Evolutionary conservation across 306 rosid genomes (phyloP), one percentile per base, ranked within the genome.

Genomic region (Trichosanthes cucumerina): DNA sequence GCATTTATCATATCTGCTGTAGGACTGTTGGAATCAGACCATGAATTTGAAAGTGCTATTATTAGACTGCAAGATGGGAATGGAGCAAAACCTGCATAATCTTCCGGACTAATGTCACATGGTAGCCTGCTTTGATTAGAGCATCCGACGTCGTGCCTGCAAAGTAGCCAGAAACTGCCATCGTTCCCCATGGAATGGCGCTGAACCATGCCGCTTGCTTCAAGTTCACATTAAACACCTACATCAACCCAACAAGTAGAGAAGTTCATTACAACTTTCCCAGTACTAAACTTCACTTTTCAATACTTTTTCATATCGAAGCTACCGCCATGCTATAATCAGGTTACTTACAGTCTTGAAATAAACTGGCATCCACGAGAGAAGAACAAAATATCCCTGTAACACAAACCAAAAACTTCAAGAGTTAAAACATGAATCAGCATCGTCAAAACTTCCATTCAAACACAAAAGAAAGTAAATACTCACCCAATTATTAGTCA

Each of bases 361-460:
- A 77, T 94, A 94, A 84, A 94, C 92, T 0, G 98, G 98, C 98
- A 94, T 90, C 98, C 98, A 94, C 18, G 98, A 90, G 21, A 94
- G 98, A 47, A 94, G 98, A 89, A 94, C 98, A 80, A 94, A 94
- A 87, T 94, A 94, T 0, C 98, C 97, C 98, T 94, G 90, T 62
- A 82, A 80, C 31, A 82, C 38, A 79, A 75, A 78, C n/a, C 41
- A 80, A 16, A 23, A 24, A 79, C 81, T 60, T 81, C 85, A 68
- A 41, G 57, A 43, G 53, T 70, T 70, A 70, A 13, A 13, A 72
- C 43, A n/a, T 3, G 56, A 74, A 47, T 50, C 28, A 70, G 38
- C 47, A 65, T 7, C 34, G 43, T 33, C 10, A 21, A 31, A 28
- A 13, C 0, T 39, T 24, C 3, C 9, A 52, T 71, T 39, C 24